phyloP scores from a whole-genome alignment of 768 basidiomycete genomes.

The Boletus rubropictus region DNA sequence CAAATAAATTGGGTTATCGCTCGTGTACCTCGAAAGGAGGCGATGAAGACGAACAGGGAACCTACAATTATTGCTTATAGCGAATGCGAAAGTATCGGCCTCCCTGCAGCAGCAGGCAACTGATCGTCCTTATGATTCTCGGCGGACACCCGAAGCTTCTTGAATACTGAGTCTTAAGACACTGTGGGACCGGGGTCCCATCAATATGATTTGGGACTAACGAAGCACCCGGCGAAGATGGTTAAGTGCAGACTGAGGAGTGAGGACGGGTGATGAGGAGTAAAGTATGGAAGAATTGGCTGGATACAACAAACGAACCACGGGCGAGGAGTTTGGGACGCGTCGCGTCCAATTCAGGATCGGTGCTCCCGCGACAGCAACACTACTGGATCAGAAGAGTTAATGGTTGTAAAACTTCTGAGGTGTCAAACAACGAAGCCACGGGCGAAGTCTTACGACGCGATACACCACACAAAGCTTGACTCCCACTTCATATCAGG shows the following conservation, averaged over 20 bases:
- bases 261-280: neutral
- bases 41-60: neutral
- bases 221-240: neutral
- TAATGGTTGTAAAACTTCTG: slow-evolving; percentile 1
- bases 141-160: neutral
- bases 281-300: no score
- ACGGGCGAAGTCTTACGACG: slow-evolving; percentile 5
- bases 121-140: neutral
- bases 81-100: neutral
- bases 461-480: neutral
- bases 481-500: no score
- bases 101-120: neutral
- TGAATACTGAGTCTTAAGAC: neutral
- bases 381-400: slow-evolving; percentile 10
- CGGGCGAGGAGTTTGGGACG: neutral
- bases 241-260: neutral
- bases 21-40: slow-evolving; percentile 5
- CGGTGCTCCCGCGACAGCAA: slow-evolving; percentile 2
- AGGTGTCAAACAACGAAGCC: slow-evolving; percentile 1
- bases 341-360: neutral
- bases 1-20: neutral
- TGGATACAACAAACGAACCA: neutral
- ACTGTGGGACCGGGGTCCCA: neutral
- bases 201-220: neutral
- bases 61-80: neutral